These are phyloP conservation scores for Tuber brumale DNA, from an alignment of 495 filamentous ascomycete genomes.

Conservation along the genomic window DNA sequence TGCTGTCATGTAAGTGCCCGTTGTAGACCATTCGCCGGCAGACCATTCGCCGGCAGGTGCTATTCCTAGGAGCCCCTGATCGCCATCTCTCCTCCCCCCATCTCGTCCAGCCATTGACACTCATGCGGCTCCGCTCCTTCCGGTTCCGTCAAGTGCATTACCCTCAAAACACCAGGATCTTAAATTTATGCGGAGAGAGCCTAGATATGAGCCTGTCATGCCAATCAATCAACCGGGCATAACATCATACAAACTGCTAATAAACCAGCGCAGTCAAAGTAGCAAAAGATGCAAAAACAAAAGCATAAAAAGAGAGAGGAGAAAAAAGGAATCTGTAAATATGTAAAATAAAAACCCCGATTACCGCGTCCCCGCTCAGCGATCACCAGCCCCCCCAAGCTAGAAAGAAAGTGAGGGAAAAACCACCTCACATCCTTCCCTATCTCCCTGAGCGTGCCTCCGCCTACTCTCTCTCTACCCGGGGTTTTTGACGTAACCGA, in stretches of 20 bases:
- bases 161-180: not conserved
- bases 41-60: too few species aligned
- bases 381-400: too few species aligned
- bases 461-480: too few species aligned
- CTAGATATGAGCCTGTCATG: slow-evolving; percentile 10
- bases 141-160: not conserved
- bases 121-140: too few species aligned
- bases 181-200: not conserved
- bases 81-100: too few species aligned
- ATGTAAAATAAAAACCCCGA: too few species aligned
- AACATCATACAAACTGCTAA: not conserved
- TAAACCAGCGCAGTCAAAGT: not conserved
- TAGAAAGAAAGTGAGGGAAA: not conserved
- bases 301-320: not conserved
- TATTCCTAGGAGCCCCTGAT: not conserved
- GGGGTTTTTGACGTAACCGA: too few species aligned
- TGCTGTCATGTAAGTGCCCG: not conserved
- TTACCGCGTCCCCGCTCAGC: too few species aligned
- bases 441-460: not conserved
- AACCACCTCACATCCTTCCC: slow-evolving; percentile 8
- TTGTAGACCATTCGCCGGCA: too few species aligned
- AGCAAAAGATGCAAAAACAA: not conserved
- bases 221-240: not conserved
- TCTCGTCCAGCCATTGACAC: not conserved
- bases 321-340: too few species aligned